Percentiles rank a stretch among this genome's conserved stretches.
phyloP scores from a whole-genome alignment of 306 rosid genomes.

The Quillaja saponaria region DNA sequence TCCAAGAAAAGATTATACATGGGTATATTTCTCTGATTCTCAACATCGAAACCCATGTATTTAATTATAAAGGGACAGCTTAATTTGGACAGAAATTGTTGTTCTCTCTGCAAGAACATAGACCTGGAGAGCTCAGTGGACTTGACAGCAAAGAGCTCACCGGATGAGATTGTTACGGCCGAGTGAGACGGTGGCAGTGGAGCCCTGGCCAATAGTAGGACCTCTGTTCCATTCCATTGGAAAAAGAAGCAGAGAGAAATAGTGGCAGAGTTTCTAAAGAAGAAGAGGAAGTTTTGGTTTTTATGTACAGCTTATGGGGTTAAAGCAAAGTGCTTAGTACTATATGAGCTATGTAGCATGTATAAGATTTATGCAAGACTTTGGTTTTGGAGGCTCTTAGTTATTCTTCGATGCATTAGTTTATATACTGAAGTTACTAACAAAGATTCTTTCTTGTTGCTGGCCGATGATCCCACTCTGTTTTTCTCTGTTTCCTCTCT shows the following conservation, averaged over 20 bases:
- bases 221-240: constrained; percentile 54
- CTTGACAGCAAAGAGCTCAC: constrained; percentile 45
- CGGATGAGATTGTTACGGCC: constrained; percentile 29
- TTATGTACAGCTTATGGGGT: too few relatives aligned
- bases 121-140: constrained; percentile 39
- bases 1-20: constrained; percentile 49
- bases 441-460: too few relatives aligned
- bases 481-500: too few relatives aligned
- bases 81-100: constrained; percentile 37
- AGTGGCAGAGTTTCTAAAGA: too few relatives aligned
- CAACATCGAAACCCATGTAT: constrained; percentile 41
- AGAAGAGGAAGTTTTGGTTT: too few relatives aligned
- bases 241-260: background rate
- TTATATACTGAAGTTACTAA: too few relatives aligned
- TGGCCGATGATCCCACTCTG: too few relatives aligned
- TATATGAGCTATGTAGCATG: too few relatives aligned
- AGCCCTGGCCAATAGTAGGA: constrained; percentile 48
- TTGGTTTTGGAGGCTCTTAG: too few relatives aligned
- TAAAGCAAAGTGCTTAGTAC: too few relatives aligned
- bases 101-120: constrained; percentile 36
- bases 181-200: constrained; percentile 45
- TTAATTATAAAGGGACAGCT: constrained; percentile 36
- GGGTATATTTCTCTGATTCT: constrained; percentile 5
- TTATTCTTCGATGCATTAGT: too few relatives aligned
- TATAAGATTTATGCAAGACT: too few relatives aligned